Base-by-base conservation (phyloP, 345 rosid species). In the Linum lewisii region DNA sequence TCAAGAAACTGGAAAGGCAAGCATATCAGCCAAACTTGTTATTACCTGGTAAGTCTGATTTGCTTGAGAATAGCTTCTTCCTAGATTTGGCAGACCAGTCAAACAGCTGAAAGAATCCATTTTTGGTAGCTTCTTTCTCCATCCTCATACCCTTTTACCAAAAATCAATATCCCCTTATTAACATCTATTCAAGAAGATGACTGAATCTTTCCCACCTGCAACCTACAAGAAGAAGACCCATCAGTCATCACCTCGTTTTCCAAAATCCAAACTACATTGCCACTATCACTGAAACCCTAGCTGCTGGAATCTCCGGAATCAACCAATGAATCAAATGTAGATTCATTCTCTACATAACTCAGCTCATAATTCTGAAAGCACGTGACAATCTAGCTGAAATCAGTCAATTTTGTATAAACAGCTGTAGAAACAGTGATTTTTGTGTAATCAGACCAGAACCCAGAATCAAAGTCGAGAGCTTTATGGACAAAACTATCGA, bases 61-160 rank as follows among this genome's bases (percentile, higher is more conserved):
- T 84, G 84, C 79, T 74, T 5, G 95, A 83, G 78, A 92, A 88
- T 38, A 92, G 74, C 77, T 86, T 92, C 86, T 92, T 89, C 72
- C 91, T 77, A 29, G 99, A 92, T 79, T 89, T 92, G 21, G 94
- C 97, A 44, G 72, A 84, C 98, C 98, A 92, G 58, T 92, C 98
- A 77, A 92, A 92, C 62, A 92, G 73, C 78, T 87, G 95, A 66
- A 87, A 79, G 73, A 87, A 82, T 66, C 90, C 90, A 66, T 52
- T 65, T 73, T 75, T 86, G 8, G 83, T 69, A 50, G 76, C 72
- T 62, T 84, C 90, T 72, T 74, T 84, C 67, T 87, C 94, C 19
- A 73, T 49, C 32, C 84, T 88, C 95, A 87, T 87, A 64, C 63
- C 69, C 45, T 59, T 23, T 26, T 44, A 20, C 6, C 26, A 54